These are phyloP conservation scores for Isabelozyma rhagii DNA, from an alignment of 805 yeast species.

Conservation along the genomic window DNA sequence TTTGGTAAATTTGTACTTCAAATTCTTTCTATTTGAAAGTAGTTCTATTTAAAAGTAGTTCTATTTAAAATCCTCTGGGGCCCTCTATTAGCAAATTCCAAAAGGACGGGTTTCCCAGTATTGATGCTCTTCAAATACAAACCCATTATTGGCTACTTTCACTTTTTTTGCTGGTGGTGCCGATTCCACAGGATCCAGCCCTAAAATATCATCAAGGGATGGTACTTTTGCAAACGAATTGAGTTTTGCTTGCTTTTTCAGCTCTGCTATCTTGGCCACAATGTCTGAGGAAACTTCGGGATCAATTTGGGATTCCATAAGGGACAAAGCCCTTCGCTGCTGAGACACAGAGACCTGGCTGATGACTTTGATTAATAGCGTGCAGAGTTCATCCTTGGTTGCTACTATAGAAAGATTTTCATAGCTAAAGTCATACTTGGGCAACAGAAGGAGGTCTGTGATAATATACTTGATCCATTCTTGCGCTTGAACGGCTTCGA, in stretches of 20 bases:
- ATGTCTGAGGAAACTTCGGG: background rate
- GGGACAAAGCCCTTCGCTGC: background rate
- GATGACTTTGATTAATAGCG: background rate
- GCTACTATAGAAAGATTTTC: background rate
- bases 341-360: background rate
- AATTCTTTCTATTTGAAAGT: too few relatives aligned
- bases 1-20: too few relatives aligned
- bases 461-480: conserved; percentile 16
- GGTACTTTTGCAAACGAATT: conserved; percentile 15
- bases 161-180: conserved; percentile 8
- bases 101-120: conserved; percentile 57
- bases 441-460: conserved; percentile 7
- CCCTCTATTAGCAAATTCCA: conserved; percentile 27
- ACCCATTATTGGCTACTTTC: conserved; percentile 6
- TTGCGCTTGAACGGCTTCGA: conserved; percentile 13
- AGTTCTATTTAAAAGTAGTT: too few relatives aligned
- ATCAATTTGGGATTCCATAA: background rate
- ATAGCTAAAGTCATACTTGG: background rate
- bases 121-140: conserved; percentile 26
- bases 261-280: background rate
- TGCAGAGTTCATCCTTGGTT: background rate
- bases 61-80: too few relatives aligned
- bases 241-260: conserved; percentile 2
- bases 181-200: conserved; percentile 8
- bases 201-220: conserved; percentile 22